Evolutionary conservation across 352 stramenopile genomes (phyloP), one percentile per base, ranked within the genome.

Genomic region (Globisporangium sylvaticum): DNA sequence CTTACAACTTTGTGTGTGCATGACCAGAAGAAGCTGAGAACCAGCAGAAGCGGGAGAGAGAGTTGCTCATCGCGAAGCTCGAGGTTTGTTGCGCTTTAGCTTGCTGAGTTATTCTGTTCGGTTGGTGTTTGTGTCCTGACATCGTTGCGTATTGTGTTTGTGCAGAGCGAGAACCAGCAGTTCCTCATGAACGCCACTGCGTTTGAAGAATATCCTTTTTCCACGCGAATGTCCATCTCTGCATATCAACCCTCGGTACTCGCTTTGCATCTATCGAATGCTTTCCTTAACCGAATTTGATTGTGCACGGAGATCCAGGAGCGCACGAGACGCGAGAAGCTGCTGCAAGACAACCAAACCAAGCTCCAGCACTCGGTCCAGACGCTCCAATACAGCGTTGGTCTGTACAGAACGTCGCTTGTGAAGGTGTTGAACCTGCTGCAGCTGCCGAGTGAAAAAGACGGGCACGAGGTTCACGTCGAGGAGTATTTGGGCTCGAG

Each of bases 151-250:
- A 15, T 34, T 58, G 8, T 68, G 27, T 42, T 29, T 32, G 63
- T 25, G 62, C 67, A 88, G 83, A 86, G 71, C 72, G 86, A 94
- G 73, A 94, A 94, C 64, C 82, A 92, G 74, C 80, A 94, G 70
- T 91, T 90, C 52, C 66, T 94, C 74, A 69, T 92, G 61, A 92
- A 92, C 48, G 86, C 84, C 10, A 85, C 83, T 5, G 83, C 86
- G 48, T 90, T 94, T 60, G 86, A 94, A 92, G 83, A 94, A 91
- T 90, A 91, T 92, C 83, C 80, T 89, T 48, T 48, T 48, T 20
- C 20, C 10, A 18, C 48, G 48, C 48, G 48, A 8, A 44, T 24
- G 18, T 83, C 77, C 68, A 44, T 59, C 54, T 71, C 29, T 74
- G 48, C 48, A 53, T 76, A 52, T 54, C 54, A 25, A 54, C n/a